phyloP scores from a whole-genome alignment of 495 filamentous ascomycete species.

The Lophium mytilinum region DNA sequence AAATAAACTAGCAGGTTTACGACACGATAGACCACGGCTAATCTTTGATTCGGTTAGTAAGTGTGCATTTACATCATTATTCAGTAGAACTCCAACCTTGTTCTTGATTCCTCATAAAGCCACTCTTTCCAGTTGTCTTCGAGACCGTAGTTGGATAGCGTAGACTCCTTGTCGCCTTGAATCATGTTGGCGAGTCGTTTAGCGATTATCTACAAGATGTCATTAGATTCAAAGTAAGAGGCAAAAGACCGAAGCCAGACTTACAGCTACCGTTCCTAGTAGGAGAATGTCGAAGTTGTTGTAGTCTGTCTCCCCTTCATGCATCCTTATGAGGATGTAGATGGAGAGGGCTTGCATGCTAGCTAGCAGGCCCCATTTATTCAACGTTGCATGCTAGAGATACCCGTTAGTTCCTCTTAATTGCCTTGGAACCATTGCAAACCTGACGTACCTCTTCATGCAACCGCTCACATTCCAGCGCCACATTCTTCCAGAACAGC shows the following conservation, averaged over 20 bases:
- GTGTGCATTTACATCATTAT: no score
- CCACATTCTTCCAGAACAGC: slow-evolving; percentile 41
- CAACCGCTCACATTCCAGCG: slow-evolving; percentile 39
- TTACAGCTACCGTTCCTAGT: slow-evolving; percentile 34
- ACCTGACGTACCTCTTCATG: slow-evolving; percentile 31
- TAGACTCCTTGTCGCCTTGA: slow-evolving; percentile 3
- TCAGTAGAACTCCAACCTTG: slow-evolving; percentile 23
- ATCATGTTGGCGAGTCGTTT: slow-evolving; percentile 14
- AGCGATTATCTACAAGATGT: slow-evolving; percentile 23
- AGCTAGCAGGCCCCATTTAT: slow-evolving; percentile 37
- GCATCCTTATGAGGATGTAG: slow-evolving; percentile 37
- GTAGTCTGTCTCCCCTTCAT: slow-evolving; percentile 40
- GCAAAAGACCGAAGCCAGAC: slow-evolving; percentile 2
- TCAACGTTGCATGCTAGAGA: slow-evolving; percentile 29
- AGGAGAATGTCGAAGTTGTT: slow-evolving; percentile 37
- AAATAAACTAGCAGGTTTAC: slow-evolving; percentile 42
- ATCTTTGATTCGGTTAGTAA: slow-evolving; percentile 29
- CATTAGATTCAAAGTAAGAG: not conserved
- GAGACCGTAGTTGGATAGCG: not conserved
- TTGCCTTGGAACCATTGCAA: not conserved
- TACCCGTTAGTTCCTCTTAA: slow-evolving; percentile 4
- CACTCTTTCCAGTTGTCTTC: slow-evolving; percentile 38
- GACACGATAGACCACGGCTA: slow-evolving; percentile 37
- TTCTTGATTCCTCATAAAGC: slow-evolving; percentile 39
- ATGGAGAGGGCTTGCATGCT: slow-evolving; percentile 39